These are phyloP conservation scores for Aristolochia contorta DNA, from an alignment of 164 flowering plant species.

Conservation along the genomic window DNA sequence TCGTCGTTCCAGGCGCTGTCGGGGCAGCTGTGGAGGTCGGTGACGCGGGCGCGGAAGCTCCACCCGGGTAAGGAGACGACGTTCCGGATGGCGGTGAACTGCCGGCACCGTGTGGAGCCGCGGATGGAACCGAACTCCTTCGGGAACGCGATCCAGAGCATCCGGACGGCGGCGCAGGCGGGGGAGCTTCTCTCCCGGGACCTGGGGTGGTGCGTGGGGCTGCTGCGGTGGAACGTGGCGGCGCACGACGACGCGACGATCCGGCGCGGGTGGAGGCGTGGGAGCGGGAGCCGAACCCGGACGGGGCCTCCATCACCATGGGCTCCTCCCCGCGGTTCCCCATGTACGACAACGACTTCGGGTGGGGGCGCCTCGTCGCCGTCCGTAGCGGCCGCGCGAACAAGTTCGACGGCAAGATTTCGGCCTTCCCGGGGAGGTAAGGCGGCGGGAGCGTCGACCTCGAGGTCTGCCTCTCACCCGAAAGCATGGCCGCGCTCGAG, in stretches of 20 bases:
- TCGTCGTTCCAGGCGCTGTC: constrained; percentile 82
- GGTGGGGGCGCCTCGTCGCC: constrained; percentile 84
- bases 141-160: constrained; percentile 89
- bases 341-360: constrained; percentile 84
- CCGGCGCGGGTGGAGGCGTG: constrained; percentile 44
- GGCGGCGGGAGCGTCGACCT: constrained; percentile 83
- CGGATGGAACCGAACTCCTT: constrained; percentile 49
- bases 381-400: constrained; percentile 72
- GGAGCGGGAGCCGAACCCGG: constrained; percentile 63
- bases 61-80: constrained; percentile 36
- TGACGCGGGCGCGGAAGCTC: constrained; percentile 64
- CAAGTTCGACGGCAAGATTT: constrained; percentile 86
- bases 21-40: constrained; percentile 77
- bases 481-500: constrained; percentile 64
- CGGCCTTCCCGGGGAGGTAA: constrained; percentile 86
- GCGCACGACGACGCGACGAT: constrained; percentile 43
- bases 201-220: constrained; percentile 56
- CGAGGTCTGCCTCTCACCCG: constrained; percentile 69
- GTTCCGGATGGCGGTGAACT: constrained; percentile 88
- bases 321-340: constrained; percentile 88
- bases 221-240: constrained; percentile 38
- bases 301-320: constrained; percentile 66
- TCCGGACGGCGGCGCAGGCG: constrained; percentile 42
- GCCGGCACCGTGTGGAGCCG: constrained; percentile 72
- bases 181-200: constrained; percentile 44